Base-by-base conservation (phyloP, 352 stramenopile species). In the Lagenidium giganteum region DNA sequence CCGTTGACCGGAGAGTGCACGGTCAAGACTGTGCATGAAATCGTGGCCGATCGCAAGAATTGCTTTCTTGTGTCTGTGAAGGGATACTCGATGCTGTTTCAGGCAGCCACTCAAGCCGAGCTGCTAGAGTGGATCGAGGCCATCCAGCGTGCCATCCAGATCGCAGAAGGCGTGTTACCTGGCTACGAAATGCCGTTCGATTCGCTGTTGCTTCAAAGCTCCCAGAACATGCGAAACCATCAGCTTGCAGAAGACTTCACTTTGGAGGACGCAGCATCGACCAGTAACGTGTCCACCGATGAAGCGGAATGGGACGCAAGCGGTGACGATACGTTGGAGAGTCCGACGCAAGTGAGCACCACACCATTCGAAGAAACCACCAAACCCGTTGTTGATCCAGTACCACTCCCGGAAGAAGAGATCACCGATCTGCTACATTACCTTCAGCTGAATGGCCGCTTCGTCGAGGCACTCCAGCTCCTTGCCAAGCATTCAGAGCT, bases 381-480 rank as follows among this genome's bases (percentile, higher is more conserved):
- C n/a, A n/a, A n/a, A n/a, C n/a, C n/a, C n/a, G n/a, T n/a, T n/a
- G n/a, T n/a, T n/a, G n/a, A 21, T 4, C 20, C 52, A 9, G 47
- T 53, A 3, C 72, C 70, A 47, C 51, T 78, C 32, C 61, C 66
- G 14, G 72, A 70, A 33, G 41, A 47, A 33, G 70, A 85, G 21
- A 41, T 81, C 8, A 58, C 61, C 0, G 67, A 67, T 18, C 83
- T 88, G 57, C 57, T 92, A 8, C 45, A 70, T 24, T 71, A 87
- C 29, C 48, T 88, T 8, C 80, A 89, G 38, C 57, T 55, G 0
- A 64, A 57, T 18, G 80, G 76, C 0, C 67, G 80, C 1, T 84
- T 87, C 14, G 70, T 87, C 2, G 80, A 92, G 46, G 80, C 80
- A 21, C 57, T 92, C 0, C 80, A 92, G 44, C 53, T 92, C 18